Evolutionary conservation across 768 basidiomycete genomes (phyloP), one percentile per base, ranked within the genome.

Genomic region (Mycena vulgaris): DNA sequence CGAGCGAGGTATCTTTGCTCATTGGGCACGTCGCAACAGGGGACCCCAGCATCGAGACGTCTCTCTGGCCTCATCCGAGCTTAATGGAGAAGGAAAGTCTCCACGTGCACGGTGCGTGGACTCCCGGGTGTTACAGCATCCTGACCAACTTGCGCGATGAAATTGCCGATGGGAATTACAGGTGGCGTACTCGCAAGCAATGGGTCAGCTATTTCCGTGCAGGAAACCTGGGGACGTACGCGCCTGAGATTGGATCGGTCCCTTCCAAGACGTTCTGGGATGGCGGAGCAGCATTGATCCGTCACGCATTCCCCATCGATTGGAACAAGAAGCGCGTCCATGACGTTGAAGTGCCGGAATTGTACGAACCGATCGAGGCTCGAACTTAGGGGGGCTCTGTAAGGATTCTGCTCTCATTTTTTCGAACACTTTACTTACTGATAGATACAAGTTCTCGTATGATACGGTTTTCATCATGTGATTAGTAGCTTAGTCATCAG

Each of bases 361-460:
- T 31, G 5, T 59, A 30, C 13, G 30, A 45, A 9, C 40, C 27
- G 16, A 2, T 19, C 19, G 57, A 16, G 8, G 3, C 17, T 45
- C 21, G 57, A 47, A 28, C 30, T 16, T 59, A 56, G 57, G 57
- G 57, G 57, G 57, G 57, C 57, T 59, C 27, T 59, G 57, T 59
- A 47, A 59, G 57, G 57, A 30, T 7, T 39, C 39, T 2, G n/a
- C n/a, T n/a, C n/a, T 40, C 5, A 19, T 40, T 11, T 40, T 40
- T 40, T 40, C n/a, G n/a, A n/a, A n/a, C n/a, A n/a, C n/a, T n/a
- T n/a, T n/a, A n/a, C n/a, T n/a, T n/a, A n/a, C n/a, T n/a, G n/a
- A n/a, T n/a, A n/a, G n/a, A n/a, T n/a, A n/a, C n/a, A n/a, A n/a
- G n/a, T n/a, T n/a, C n/a, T n/a, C n/a, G n/a, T n/a, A n/a, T n/a